Conservation (phyloP, 2,329 filamentous ascomycete species). For the Cryphonectria carpinicola region DNA sequence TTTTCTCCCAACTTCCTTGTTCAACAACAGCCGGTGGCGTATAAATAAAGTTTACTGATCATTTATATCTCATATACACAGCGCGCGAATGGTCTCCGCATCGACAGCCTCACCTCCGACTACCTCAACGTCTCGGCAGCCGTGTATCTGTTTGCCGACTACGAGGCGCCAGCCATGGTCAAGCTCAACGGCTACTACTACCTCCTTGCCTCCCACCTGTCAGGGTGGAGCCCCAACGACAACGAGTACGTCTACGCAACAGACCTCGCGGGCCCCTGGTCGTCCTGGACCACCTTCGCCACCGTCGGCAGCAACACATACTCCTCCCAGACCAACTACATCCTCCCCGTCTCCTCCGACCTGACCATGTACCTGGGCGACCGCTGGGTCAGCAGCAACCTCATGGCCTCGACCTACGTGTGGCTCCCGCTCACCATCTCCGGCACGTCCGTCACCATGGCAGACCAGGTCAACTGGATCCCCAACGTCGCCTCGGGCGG, state of each 20-base stretch:
- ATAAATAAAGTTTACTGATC: background rate
- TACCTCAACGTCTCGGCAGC: constrained; percentile 56
- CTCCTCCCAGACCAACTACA: constrained; percentile 60
- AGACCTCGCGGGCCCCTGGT: constrained; percentile 53
- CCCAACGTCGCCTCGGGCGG: constrained; percentile 30
- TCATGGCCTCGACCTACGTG: constrained; percentile 65
- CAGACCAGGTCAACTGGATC: constrained; percentile 60
- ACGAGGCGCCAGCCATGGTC: constrained; percentile 65
- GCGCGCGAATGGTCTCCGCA: constrained; percentile 58
- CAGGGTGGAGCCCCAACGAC: constrained; percentile 64
- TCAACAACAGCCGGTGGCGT: background rate
- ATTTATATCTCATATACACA: constrained; percentile 31
- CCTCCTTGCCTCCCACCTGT: constrained; percentile 64
- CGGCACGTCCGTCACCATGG: constrained; percentile 55
- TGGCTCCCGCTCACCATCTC: constrained; percentile 65
- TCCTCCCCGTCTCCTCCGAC: constrained; percentile 49
- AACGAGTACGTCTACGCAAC: constrained; percentile 49
- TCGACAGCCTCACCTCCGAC: constrained; percentile 58
- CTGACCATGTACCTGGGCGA: constrained; percentile 66
- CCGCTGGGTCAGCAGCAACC: constrained; percentile 62
- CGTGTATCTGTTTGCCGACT: constrained; percentile 55
- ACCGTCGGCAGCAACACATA: constrained; percentile 61
- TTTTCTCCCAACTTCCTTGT: background rate
- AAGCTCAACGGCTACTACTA: constrained; percentile 66
- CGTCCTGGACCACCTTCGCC: constrained; percentile 61